A percentile compares a stretch with the other conserved stretches of the same genome.
Conservation (phyloP, 139 green algal species). For the Tetraselmis striata region DNA sequence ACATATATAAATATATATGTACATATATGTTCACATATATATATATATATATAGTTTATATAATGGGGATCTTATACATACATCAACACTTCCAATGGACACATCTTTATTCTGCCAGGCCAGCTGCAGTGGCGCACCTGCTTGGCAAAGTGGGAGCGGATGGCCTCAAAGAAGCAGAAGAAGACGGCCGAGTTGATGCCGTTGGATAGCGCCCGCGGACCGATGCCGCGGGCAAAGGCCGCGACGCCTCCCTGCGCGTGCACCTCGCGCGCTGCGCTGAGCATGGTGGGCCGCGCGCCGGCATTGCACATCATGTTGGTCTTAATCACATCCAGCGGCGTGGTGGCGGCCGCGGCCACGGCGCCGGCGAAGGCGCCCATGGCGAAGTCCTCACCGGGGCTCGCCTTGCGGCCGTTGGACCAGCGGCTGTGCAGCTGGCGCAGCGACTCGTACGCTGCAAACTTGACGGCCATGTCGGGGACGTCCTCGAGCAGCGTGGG, state of each 20-base stretch:
- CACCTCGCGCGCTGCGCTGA: neutral
- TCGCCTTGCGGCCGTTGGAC: constrained; percentile 13
- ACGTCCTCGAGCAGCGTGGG: constrained; percentile 81
- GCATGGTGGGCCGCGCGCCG: constrained; percentile 48
- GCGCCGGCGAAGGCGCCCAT: constrained; percentile 70
- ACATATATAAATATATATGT: no score
- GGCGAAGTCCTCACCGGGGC: constrained; percentile 57
- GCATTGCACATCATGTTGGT: constrained; percentile 85
- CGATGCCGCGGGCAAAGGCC: constrained; percentile 52
- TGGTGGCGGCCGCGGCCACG: constrained; percentile 70
- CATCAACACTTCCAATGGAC: no score
- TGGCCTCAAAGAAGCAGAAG: constrained; percentile 77
- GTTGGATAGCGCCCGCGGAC: constrained; percentile 58
- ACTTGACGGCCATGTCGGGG: constrained; percentile 87
- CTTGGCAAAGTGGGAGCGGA: constrained; percentile 24
- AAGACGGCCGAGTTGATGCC: constrained; percentile 83
- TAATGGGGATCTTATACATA: no score
- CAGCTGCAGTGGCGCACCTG: no score
- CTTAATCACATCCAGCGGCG: constrained; percentile 88
- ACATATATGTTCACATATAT: no score
- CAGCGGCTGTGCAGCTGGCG: constrained; percentile 45
- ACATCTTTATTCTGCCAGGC: no score
- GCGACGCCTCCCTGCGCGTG: constrained; percentile 21
- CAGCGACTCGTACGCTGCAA: constrained; percentile 73
- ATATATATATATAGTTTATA: no score